Evolutionary conservation across 305 asterid species (phyloP).

Genomic region (Stenogyne calaminthoides): DNA sequence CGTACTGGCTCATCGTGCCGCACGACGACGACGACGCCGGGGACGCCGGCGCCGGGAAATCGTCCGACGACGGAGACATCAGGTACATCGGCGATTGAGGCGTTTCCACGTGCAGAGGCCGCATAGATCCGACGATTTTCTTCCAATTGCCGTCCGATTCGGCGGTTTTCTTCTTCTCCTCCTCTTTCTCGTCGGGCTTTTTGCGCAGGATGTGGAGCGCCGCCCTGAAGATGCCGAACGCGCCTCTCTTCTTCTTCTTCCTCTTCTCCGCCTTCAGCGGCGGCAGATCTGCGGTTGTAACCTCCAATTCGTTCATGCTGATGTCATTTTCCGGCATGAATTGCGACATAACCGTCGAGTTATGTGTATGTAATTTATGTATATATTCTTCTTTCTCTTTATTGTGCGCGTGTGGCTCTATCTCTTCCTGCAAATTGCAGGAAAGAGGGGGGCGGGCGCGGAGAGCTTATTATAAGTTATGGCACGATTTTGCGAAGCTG

Average conservation of each 20-base stretch:
- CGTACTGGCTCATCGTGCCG: conserved; percentile 58
- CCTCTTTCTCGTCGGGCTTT: conserved; percentile 27
- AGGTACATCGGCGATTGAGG: conserved; percentile 29
- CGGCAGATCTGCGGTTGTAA: not conserved
- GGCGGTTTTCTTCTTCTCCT: conserved; percentile 13
- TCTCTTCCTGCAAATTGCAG: conserved; percentile 58
- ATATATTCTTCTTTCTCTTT: not conserved
- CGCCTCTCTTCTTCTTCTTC: conserved; percentile 42
- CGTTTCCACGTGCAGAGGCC: conserved; percentile 66
- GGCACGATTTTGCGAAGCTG: conserved; percentile 17
- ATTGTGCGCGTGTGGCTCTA: not conserved
- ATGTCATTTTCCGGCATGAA: conserved; percentile 25
- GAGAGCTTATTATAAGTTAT: conserved; percentile 19
- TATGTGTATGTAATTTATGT: not conserved
- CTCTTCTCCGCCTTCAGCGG: conserved; percentile 2
- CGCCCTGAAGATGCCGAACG: conserved; percentile 48
- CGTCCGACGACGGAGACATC: conserved; percentile 12
- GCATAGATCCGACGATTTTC: conserved; percentile 66
- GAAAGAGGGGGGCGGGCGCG: conserved; percentile 33
- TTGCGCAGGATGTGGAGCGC: conserved; percentile 47
- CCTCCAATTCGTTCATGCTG: not conserved
- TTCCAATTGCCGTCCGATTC: conserved; percentile 45
- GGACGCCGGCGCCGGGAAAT: conserved; percentile 17
- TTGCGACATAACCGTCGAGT: conserved; percentile 25
- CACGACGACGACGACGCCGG: conserved; percentile 39